phyloP scores from a whole-genome alignment of 2,329 filamentous ascomycete genomes.

The Ramularia endophylla region DNA sequence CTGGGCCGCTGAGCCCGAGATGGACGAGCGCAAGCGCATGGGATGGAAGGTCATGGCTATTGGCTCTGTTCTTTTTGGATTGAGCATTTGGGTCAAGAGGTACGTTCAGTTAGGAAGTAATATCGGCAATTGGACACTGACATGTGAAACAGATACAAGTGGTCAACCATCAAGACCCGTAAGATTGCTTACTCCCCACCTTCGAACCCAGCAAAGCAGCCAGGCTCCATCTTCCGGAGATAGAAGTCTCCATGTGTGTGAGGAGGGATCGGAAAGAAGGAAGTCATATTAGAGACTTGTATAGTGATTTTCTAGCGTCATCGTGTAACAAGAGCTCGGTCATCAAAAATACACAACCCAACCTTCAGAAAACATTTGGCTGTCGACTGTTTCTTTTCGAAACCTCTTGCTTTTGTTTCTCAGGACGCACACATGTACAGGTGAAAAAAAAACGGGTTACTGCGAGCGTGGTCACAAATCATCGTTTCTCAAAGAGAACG shows the following conservation, averaged over 20 bases:
- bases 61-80: conserved; percentile 68
- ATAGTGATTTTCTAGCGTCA: conserved; percentile 22
- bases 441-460: no score
- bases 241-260: conserved; percentile 9
- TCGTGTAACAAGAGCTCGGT: conserved; percentile 19
- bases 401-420: no score
- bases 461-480: no score
- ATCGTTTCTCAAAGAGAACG: no score
- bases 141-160: conserved; percentile 67
- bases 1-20: conserved; percentile 98
- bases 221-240: conserved; percentile 23
- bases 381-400: no score
- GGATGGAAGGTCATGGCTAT: conserved; percentile 92
- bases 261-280: conserved; percentile 5
- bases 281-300: conserved; percentile 11
- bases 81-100: conserved; percentile 97
- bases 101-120: conserved; percentile 24
- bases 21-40: conserved; percentile 99
- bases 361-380: no score
- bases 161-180: conserved; percentile 90
- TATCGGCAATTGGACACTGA: conserved; percentile 21
- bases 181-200: conserved; percentile 55
- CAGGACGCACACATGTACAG: no score
- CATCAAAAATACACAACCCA: conserved; percentile 7
- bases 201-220: conserved; percentile 12